Base-by-base conservation (phyloP, 2,329 filamentous ascomycete species). In the Escovopsis sp. region DNA sequence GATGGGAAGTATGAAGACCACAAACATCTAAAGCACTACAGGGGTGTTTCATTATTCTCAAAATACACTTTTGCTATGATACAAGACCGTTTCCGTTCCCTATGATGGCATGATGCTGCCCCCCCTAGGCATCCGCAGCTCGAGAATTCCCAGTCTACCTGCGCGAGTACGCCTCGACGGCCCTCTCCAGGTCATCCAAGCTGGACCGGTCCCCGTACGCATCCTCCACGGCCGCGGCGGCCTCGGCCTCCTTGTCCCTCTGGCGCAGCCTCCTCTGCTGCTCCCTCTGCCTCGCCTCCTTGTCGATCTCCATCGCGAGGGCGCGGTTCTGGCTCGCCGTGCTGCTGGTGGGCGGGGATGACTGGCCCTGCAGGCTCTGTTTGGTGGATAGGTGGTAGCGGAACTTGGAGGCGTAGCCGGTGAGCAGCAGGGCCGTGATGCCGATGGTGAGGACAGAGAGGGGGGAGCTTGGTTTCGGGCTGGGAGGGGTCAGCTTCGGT, bases 201-300 rank as follows among this genome's bases (percentile, higher is more conserved):
- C 63, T 71, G 26, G 64, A 64, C 12, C 68, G 62, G 46, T 69
- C 67, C 38, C 69, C 68, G 45, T 72, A 73, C 44, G 69, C 63
- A 33, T 71, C 63, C 55, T 70, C 59, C 47, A 73, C 28, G 28
- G 28, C 28, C 4, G 28, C 28, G 28, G 28, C 28, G 28, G 28
- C 28, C 28, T 30, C 28, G 28, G 28, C 28, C 28, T 30, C 28
- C 28, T 11, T 30, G 11, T 30, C 28, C 8, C 28, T 30, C 28
- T 30, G 8, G 3, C 8, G 28, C 28, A 30, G 11, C 28, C 28
- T 55, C 43, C 66, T 57, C 18, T 63, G 59, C 45, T 68, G 62
- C 39, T 56, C 57, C 34, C 56, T 55, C 46, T 57, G 28, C 28
- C 28, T 4, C 8, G 28, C 11, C 28, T 30, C 28, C 28, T 11